Conservation (phyloP, 306 rosid species). For the Spatholobus suberectus region DNA sequence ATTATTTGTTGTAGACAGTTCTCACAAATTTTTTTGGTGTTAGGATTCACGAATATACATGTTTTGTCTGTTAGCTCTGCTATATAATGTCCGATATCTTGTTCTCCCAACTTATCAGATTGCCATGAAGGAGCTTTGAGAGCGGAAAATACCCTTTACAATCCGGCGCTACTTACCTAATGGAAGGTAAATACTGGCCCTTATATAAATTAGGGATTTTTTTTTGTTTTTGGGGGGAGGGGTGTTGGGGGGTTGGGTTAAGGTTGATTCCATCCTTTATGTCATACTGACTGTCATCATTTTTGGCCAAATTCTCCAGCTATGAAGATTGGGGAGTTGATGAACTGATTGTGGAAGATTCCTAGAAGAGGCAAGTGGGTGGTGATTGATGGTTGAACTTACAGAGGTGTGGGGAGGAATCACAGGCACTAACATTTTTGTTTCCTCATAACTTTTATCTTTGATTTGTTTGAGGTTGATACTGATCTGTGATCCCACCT, state of each 20-base stretch:
- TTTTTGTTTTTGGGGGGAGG: background rate
- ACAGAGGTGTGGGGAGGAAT: slow-evolving; percentile 8
- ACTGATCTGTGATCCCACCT: background rate
- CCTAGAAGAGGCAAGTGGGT: slow-evolving; percentile 98
- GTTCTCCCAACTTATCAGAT: slow-evolving; percentile 50
- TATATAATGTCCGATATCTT: slow-evolving; percentile 1
- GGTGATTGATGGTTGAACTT: slow-evolving; percentile 62
- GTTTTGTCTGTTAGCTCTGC: slow-evolving; percentile 21
- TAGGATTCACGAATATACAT: background rate
- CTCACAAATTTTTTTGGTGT: background rate
- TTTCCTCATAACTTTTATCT: background rate
- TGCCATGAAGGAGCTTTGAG: slow-evolving; percentile 97
- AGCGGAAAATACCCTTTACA: slow-evolving; percentile 95
- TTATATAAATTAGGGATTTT: background rate
- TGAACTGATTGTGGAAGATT: slow-evolving; percentile 93
- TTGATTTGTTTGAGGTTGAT: slow-evolving; percentile 23
- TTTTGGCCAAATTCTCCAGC: slow-evolving; percentile 49
- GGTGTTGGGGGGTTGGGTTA: background rate
- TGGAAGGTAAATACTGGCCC: slow-evolving; percentile 68
- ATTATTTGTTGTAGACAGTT: background rate
- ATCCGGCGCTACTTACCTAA: slow-evolving; percentile 95
- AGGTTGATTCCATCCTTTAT: background rate
- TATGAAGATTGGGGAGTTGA: slow-evolving; percentile 99
- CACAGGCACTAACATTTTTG: background rate
- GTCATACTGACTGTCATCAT: background rate